phyloP scores from a whole-genome alignment of 345 rosid species.

The Citropsis articulata region DNA sequence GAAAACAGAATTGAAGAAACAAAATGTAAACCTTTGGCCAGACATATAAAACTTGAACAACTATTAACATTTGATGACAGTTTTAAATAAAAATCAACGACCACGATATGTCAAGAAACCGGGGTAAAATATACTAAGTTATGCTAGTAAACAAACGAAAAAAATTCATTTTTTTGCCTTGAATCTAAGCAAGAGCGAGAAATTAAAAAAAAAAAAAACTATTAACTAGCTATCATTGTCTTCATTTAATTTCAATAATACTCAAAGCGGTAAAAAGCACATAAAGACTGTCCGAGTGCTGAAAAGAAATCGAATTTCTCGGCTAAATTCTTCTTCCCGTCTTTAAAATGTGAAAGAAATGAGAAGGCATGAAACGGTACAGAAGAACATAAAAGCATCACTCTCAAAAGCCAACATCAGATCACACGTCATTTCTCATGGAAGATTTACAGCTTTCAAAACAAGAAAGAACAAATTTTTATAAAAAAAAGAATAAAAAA shows the following conservation, averaged over 20 bases:
- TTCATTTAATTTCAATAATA: neutral
- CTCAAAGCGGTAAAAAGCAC: neutral
- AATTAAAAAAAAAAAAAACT: neutral
- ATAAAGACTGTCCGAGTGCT: neutral
- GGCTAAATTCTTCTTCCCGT: neutral
- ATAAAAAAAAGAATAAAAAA: neutral
- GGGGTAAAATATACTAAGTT: neutral
- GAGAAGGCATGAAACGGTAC: neutral
- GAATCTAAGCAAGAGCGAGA: neutral
- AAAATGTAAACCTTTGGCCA: neutral
- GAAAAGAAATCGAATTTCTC: neutral
- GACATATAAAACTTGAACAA: neutral
- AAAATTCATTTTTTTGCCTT: neutral
- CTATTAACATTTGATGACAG: neutral
- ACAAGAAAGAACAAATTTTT: neutral
- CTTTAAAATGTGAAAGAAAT: neutral
- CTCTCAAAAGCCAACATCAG: neutral
- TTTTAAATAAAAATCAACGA: neutral
- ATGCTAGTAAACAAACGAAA: neutral
- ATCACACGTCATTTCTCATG: too few species aligned
- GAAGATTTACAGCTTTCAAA: neutral
- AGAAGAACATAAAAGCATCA: neutral
- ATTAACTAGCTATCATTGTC: constrained; percentile 12
- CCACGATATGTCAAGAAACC: too few species aligned
- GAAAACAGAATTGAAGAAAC: neutral